Base-by-base conservation (phyloP, 257 asterid species). In the Nicotiana sylvestris region DNA sequence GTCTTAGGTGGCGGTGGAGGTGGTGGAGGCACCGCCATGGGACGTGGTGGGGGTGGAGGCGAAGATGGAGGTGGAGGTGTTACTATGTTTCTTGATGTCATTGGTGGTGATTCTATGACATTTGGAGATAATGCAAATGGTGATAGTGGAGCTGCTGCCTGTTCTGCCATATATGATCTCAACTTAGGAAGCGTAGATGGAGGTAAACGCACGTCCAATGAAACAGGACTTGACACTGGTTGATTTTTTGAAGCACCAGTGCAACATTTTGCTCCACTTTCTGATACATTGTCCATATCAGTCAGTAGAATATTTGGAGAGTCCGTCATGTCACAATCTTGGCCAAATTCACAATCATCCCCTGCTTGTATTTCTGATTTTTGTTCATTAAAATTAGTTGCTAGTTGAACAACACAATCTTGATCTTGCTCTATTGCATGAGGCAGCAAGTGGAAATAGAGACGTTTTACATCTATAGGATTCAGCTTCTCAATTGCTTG, bases 381-480 rank as follows among this genome's bases (percentile, higher is more conserved):
- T 43, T 32, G 77, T 17, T 84, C 88, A 68, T 17, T 21, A 32
- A 74, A 74, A 62, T 81, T 58, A 32, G 58, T 85, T 27, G 65
- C 85, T 82, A 51, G 62, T 58, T 88, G 91, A 79, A 79, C 29
- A 32, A 60, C 27, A 81, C 39, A 43, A 39, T 83, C 84, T n/a
- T 90, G 88, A 77, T 89, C 93, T 33, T 91, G 94, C 33, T 85
- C 82, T 46, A 76, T 85, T 6, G 82, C 85, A 69, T 91, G 93
- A 78, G 97, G 92, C 81, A 90, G 80, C 92, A 93, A 90, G 68
- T 92, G 91, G 64, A 93, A 91, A 1, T 97, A 90, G 33, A 96
- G 91, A 83, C 93, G 94, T 84, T 93, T 92, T 8, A 92, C 6
- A 77, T 94, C 98, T 2, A 92, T 92, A 15, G 99, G 98, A 84